Evolutionary conservation across 2,329 filamentous ascomycete species (phyloP).

Genomic region (Cladophialophora carrionii): DNA sequence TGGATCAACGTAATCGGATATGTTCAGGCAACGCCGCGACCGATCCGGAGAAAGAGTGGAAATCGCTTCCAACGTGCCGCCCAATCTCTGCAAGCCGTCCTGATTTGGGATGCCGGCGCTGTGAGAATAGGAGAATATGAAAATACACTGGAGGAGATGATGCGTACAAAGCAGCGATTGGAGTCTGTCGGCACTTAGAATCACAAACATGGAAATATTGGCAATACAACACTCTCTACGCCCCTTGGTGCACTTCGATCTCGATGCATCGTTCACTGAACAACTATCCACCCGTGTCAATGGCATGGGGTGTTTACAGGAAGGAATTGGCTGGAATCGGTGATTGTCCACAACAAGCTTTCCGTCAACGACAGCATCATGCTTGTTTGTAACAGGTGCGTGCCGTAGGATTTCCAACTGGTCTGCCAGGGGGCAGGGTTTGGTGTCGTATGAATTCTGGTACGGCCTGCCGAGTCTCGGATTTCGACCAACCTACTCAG

Average conservation of each 20-base stretch:
- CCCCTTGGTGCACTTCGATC: not conserved
- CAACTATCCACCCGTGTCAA: not conserved
- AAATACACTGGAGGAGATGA: slow-evolving; percentile 53
- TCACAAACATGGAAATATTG: not conserved
- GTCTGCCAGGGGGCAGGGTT: slow-evolving; percentile 2
- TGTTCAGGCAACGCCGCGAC: slow-evolving; percentile 45
- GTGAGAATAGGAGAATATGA: slow-evolving; percentile 75
- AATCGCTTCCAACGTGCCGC: slow-evolving; percentile 38
- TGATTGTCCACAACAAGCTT: not conserved
- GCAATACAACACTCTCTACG: not conserved
- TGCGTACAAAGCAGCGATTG: slow-evolving; percentile 20
- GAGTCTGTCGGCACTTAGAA: slow-evolving; percentile 11
- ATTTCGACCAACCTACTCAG: slow-evolving; percentile 8
- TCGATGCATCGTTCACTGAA: not conserved
- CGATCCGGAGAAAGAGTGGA: slow-evolving; percentile 40
- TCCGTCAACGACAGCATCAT: not conserved
- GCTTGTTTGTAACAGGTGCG: not conserved
- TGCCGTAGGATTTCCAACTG: slow-evolving; percentile 11
- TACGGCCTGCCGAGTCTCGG: slow-evolving; percentile 1
- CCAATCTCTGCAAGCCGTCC: slow-evolving; percentile 69
- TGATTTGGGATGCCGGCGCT: slow-evolving; percentile 76
- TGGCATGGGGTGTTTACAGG: not conserved
- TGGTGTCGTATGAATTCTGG: slow-evolving; percentile 12
- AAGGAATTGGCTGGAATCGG: not conserved
- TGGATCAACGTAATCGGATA: slow-evolving; percentile 93